Evolutionary conservation across 306 rosid species (phyloP).

Genomic region (Hippophae gyantsensis): DNA sequence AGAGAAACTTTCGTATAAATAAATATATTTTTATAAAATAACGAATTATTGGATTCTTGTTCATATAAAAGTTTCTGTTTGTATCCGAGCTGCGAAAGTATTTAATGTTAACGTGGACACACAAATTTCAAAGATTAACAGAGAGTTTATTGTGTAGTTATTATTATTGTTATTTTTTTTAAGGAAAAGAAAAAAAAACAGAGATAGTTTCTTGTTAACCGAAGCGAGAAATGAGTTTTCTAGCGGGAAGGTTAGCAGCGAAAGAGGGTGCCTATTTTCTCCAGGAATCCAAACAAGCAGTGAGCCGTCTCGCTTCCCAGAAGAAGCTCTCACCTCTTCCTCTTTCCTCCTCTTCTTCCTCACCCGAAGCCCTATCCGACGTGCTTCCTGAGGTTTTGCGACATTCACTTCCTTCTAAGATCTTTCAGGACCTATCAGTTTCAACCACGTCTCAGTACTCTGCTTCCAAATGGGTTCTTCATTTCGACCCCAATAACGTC

Average conservation of each 20-base stretch:
- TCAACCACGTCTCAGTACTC: constrained; percentile 28
- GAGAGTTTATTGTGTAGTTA: no score
- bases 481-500: constrained; percentile 25
- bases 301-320: constrained; percentile 38
- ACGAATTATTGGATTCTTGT: no score
- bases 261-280: constrained; percentile 83
- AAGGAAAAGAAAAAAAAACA: no score
- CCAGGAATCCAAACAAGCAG: constrained; percentile 85
- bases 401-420: constrained; percentile 65
- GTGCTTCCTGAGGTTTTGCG: constrained; percentile 75
- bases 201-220: no score
- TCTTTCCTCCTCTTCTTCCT: constrained; percentile 8
- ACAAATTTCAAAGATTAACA: no score
- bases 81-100: no score
- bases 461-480: constrained; percentile 77
- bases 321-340: constrained; percentile 21
- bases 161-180: no score
- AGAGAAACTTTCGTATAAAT: no score
- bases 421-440: constrained; percentile 26
- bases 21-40: no score
- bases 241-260: constrained; percentile 76
- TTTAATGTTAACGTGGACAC: no score
- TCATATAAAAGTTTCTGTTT: no score
- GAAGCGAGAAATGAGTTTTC: constrained; percentile 52
- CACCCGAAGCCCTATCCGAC: constrained; percentile 37